A percentile compares a stretch with the other conserved stretches of the same genome.
These are phyloP conservation scores for Microsporum canis DNA, from an alignment of 2,329 filamentous ascomycete genomes.

Conservation along the genomic window DNA sequence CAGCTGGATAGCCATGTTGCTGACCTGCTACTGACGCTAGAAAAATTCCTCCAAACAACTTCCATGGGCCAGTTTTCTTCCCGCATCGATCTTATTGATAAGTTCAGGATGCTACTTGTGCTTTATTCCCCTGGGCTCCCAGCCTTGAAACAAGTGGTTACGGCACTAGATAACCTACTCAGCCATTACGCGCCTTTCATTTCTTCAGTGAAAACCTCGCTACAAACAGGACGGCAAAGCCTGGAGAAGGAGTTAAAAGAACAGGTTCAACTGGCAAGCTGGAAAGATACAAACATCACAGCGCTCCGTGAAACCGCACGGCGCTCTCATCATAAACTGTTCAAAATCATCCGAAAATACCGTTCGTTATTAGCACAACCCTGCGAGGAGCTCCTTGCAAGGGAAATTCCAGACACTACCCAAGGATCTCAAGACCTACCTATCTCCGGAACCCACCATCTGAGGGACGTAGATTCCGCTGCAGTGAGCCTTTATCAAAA, in stretches of 20 bases:
- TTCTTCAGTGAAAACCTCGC: conserved; percentile 50
- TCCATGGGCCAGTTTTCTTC: conserved; percentile 69
- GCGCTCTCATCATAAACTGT: conserved; percentile 82
- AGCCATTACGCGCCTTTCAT: conserved; percentile 63
- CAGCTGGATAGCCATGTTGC: conserved; percentile 54
- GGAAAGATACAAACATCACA: conserved; percentile 95
- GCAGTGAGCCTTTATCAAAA: conserved; percentile 26
- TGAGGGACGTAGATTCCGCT: conserved; percentile 18
- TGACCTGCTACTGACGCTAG: conserved; percentile 62
- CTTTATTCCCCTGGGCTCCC: conserved; percentile 51
- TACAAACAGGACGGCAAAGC: conserved; percentile 55
- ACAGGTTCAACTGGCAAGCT: conserved; percentile 83
- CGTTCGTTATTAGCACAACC: conserved; percentile 65
- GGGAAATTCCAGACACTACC: conserved; percentile 23
- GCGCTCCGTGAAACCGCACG: conserved; percentile 80
- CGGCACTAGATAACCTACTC: conserved; percentile 65
- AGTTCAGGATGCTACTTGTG: conserved; percentile 52
- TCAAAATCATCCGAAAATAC: conserved; percentile 85
- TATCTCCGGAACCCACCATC: neutral
- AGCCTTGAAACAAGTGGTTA: conserved; percentile 46
- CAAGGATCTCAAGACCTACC: neutral
- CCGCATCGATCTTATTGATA: conserved; percentile 57
- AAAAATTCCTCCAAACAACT: conserved; percentile 66
- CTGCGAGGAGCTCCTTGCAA: conserved; percentile 48
- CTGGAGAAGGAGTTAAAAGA: conserved; percentile 92